Conservation (phyloP, 2,329 filamentous ascomycete genomes). For the Exophiala sp. region DNA sequence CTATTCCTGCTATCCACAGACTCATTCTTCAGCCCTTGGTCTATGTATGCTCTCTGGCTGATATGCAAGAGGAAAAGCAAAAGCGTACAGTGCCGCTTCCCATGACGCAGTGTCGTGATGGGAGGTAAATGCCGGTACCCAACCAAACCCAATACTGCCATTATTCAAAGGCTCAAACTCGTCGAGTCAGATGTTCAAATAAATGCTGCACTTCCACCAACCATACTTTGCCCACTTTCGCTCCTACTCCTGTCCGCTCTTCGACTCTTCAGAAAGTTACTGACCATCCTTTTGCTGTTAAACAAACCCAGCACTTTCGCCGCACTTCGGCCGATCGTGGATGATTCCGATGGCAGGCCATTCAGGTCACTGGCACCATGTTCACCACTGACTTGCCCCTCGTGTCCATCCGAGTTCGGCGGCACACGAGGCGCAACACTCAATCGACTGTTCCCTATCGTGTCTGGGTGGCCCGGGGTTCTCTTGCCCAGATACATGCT, state of each 20-base stretch:
- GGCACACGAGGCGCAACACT: slow-evolving; percentile 17
- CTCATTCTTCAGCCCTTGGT: no score
- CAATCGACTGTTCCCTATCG: slow-evolving; percentile 19
- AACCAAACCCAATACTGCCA: not conserved
- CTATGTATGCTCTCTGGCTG: not conserved
- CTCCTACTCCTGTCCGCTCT: slow-evolving; percentile 7
- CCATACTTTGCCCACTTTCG: slow-evolving; percentile 9
- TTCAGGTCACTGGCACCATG: not conserved
- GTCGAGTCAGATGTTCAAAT: slow-evolving; percentile 3
- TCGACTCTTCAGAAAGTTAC: slow-evolving; percentile 28
- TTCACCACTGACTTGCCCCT: not conserved
- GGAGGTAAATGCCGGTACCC: not conserved
- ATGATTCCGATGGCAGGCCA: slow-evolving; percentile 10
- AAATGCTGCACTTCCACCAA: slow-evolving; percentile 13
- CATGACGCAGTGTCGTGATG: not conserved
- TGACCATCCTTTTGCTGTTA: slow-evolving; percentile 28
- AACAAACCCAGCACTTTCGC: slow-evolving; percentile 16
- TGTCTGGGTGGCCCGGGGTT: slow-evolving; percentile 20
- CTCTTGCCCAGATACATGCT: slow-evolving; percentile 28
- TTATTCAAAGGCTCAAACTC: not conserved
- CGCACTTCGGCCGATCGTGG: slow-evolving; percentile 9
- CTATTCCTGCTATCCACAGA: no score
- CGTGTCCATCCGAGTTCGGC: slow-evolving; percentile 7
- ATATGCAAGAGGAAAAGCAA: not conserved
- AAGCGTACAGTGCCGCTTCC: not conserved